Percentiles rank a stretch among this genome's conserved stretches.
Evolutionary conservation across 1,139 yeast species (phyloP).

Genomic region (Kluyveromyces sp.): DNA sequence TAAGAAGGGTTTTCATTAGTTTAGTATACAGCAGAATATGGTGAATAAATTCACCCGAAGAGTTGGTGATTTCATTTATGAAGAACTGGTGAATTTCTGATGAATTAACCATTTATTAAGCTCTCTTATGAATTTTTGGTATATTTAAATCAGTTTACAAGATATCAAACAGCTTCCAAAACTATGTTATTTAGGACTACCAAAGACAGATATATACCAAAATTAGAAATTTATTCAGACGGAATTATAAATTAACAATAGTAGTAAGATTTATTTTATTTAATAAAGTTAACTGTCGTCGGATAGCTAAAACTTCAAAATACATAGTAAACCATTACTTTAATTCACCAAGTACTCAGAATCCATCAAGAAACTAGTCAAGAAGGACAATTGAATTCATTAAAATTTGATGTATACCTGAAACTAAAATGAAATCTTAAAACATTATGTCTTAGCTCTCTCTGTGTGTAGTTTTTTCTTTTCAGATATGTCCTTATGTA

Average conservation of each 20-base stretch:
- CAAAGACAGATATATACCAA: too few species aligned
- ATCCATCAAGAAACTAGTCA: background rate
- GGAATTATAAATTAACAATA: too few species aligned
- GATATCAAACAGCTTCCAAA: background rate
- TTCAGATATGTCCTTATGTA: background rate
- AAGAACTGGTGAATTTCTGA: background rate
- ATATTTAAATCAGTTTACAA: too few species aligned
- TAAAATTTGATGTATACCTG: background rate
- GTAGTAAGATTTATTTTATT: too few species aligned
- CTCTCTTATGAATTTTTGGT: too few species aligned
- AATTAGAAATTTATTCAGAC: too few species aligned
- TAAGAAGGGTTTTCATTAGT: too few species aligned
- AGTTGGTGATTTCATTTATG: background rate
- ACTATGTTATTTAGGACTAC: too few species aligned
- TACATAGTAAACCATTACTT: too few species aligned
- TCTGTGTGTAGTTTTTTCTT: background rate
- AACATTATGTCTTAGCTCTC: too few species aligned
- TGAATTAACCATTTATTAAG: background rate
- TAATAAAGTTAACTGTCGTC: too few species aligned
- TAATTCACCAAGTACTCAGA: background rate
- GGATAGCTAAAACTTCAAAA: too few species aligned
- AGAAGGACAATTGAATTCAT: background rate
- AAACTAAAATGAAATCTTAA: background rate
- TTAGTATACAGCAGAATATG: background rate
- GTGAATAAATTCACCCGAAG: background rate